A percentile compares a stretch with the other conserved stretches of the same genome.
phyloP scores from a whole-genome alignment of 805 yeast genomes.

The Scheffersomyces coipomensis region DNA sequence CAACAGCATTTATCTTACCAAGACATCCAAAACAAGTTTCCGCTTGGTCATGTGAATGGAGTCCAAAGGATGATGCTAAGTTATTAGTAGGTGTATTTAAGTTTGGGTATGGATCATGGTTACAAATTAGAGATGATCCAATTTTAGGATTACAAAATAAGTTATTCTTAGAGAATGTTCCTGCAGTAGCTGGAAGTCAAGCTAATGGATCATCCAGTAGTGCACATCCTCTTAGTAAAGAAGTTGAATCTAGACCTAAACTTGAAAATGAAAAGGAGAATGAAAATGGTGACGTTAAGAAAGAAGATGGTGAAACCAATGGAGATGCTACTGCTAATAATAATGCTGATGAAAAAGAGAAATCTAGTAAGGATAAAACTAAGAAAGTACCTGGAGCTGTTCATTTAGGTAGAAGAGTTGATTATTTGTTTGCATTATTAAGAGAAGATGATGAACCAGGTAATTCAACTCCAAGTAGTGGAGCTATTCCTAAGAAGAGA shows the following conservation, averaged over 20 bases:
- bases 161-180: slow-evolving; percentile 57
- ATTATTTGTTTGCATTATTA: slow-evolving; percentile 73
- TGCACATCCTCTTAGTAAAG: not conserved
- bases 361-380: slow-evolving; percentile 26
- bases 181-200: not conserved
- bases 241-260: slow-evolving; percentile 27
- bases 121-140: slow-evolving; percentile 93
- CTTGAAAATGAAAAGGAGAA: slow-evolving; percentile 17
- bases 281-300: slow-evolving; percentile 14
- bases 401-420: slow-evolving; percentile 88
- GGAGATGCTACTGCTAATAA: slow-evolving; percentile 9
- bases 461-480: slow-evolving; percentile 11
- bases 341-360: slow-evolving; percentile 12
- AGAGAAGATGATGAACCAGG: slow-evolving; percentile 53
- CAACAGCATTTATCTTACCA: slow-evolving; percentile 58
- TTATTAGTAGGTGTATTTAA: slow-evolving; percentile 82
- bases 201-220: no score
- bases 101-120: slow-evolving; percentile 97
- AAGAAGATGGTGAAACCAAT: slow-evolving; percentile 7
- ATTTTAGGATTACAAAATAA: slow-evolving; percentile 81
- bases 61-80: slow-evolving; percentile 77
- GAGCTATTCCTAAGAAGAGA: slow-evolving; percentile 15
- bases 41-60: slow-evolving; percentile 93
- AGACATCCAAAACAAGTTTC: slow-evolving; percentile 74
- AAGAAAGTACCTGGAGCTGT: slow-evolving; percentile 89